Evolutionary conservation across 257 asterid genomes (phyloP).

Genomic region (Solanum piurae): DNA sequence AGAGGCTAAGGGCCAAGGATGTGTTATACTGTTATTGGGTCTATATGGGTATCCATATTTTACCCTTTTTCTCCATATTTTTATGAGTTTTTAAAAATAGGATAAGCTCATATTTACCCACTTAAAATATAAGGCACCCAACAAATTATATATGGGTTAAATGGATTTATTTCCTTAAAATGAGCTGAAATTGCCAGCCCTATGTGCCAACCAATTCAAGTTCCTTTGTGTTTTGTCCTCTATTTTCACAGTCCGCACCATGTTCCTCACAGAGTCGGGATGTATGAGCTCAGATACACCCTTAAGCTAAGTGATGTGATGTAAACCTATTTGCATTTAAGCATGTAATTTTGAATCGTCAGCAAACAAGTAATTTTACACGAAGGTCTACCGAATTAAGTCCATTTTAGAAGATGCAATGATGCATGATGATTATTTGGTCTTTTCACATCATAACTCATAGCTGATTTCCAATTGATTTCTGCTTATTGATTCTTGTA

Average conservation of each 20-base stretch:
- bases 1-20: background rate
- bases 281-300: background rate
- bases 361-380: background rate
- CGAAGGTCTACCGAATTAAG: background rate
- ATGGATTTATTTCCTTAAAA: background rate
- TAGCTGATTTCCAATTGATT: background rate
- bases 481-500: conserved; percentile 6
- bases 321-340: background rate
- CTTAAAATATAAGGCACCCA: background rate
- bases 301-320: background rate
- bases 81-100: background rate
- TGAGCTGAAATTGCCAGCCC: background rate
- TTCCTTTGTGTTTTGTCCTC: background rate
- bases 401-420: background rate
- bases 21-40: background rate
- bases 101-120: background rate
- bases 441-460: background rate
- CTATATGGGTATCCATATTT: background rate
- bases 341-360: background rate
- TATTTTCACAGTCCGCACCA: background rate
- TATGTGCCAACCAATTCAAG: background rate
- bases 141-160: background rate
- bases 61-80: background rate
- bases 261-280: background rate
- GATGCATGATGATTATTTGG: background rate